phyloP scores from a whole-genome alignment of 2,329 filamentous ascomycete genomes.

The Zasmidium cellare region DNA sequence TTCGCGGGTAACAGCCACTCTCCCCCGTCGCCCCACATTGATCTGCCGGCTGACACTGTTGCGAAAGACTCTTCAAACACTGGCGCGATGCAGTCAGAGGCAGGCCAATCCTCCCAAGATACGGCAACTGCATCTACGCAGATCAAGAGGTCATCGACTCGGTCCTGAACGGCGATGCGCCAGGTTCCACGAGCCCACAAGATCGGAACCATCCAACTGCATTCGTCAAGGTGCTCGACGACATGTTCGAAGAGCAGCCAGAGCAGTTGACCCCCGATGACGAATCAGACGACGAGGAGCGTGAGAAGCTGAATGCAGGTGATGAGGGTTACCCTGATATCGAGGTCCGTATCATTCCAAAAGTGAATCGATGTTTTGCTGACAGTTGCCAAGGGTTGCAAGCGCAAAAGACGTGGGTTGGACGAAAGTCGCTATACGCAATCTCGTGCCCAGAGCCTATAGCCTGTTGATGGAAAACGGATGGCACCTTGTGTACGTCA shows the following conservation, averaged over 20 bases:
- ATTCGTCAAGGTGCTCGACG: constrained; percentile 1
- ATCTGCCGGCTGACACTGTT: neutral
- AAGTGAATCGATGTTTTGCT: neutral
- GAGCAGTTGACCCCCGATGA: constrained; percentile 3
- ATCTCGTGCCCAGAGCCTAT: neutral
- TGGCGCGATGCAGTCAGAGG: constrained; percentile 1
- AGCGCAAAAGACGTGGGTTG: constrained; percentile 5
- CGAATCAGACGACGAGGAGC: neutral
- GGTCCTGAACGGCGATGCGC: neutral
- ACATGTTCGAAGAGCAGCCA: neutral
- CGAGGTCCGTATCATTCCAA: neutral
- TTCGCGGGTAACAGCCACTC: constrained; percentile 11
- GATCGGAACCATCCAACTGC: neutral
- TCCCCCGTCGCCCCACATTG: no score
- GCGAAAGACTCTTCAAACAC: neutral
- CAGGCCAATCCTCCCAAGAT: neutral
- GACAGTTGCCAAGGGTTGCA: neutral
- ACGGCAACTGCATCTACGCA: constrained; percentile 5
- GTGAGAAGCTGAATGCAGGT: neutral
- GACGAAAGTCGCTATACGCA: neutral
- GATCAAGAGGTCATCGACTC: constrained; percentile 15
- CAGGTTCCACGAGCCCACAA: neutral
- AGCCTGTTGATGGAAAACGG: neutral
- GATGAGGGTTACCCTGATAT: constrained; percentile 1
- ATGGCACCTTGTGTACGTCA: neutral